Evolutionary conservation across 2,329 filamentous ascomycete species (phyloP), one percentile per base, ranked within the genome.

Genomic region (Zasmidium angulare): DNA sequence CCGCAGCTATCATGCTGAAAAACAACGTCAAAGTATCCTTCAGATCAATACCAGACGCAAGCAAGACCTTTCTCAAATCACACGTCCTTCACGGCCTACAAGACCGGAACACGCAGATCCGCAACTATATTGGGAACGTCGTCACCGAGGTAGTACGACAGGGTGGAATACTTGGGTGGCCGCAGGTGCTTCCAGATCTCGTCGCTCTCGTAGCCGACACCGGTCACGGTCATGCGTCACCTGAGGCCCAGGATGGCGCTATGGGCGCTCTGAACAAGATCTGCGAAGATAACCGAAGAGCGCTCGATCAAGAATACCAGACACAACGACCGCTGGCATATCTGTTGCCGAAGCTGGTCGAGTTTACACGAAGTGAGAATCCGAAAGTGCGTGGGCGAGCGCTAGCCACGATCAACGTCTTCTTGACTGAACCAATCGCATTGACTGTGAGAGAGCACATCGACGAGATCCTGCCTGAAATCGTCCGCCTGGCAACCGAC

Each of bases 241-340:
- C 83, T 47, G 84, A 90, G 71, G 87, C 89, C 12, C 92, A 97
- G 72, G 93, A 99, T 74, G 93, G 93, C 62, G 93, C 91, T 67
- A 96, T 98, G 89, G 86, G 90, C 51, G 93, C 95, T 50, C 82
- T 99, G 75, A 81, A 89, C 74, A 98, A 98, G 81, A 93, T 99
- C 62, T 99, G 95, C 77, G 95, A 99, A 77, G 95, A 99, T 77
- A 97, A 96, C 78, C 88, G 86, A 71, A 91, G 89, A 72, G 82
- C 91, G 60, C 81, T 99, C 55, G 91, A 96, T 76, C 87, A 88
- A 68, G 91, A 96, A 64, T 91, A 96, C 74, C 87, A 92, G 71
- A 91, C 92, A 61, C 89, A 97, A 75, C 85, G 92, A 58, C 95
- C 95, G 1, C 84, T 98, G 61, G 89, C 89, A 73, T 89, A 92